Percentiles rank a stretch among this genome's conserved stretches.
phyloP scores from a whole-genome alignment of 2,329 filamentous ascomycete species.

The Nemania abortiva region DNA sequence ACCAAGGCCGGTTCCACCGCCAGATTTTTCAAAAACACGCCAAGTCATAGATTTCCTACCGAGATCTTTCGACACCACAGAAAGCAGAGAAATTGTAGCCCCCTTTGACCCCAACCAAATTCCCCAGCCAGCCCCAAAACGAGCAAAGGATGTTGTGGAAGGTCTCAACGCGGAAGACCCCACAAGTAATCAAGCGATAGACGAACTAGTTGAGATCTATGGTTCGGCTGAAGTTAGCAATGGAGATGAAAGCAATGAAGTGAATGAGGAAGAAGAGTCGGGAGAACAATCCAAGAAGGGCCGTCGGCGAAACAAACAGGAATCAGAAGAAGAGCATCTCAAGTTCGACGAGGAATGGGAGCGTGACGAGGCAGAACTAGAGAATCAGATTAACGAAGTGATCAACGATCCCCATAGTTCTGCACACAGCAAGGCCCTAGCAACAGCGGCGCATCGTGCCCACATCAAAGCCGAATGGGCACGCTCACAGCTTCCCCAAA shows the following conservation, averaged over 20 bases:
- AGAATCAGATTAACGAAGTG: conserved; percentile 77
- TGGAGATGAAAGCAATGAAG: conserved; percentile 50
- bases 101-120: conserved; percentile 50
- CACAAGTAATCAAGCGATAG: conserved; percentile 57
- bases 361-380: conserved; percentile 72
- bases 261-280: conserved; percentile 55
- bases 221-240: conserved; percentile 51
- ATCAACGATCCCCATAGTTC: conserved; percentile 70
- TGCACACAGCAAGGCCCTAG: conserved; percentile 68
- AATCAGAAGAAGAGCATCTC: conserved; percentile 56
- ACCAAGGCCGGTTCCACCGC: conserved; percentile 48
- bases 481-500: conserved; percentile 61
- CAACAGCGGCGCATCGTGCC: conserved; percentile 68
- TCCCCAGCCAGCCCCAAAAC: conserved; percentile 44
- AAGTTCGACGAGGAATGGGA: conserved; percentile 73
- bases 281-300: conserved; percentile 33
- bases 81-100: conserved; percentile 46
- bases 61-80: conserved; percentile 46
- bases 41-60: conserved; percentile 50
- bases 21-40: conserved; percentile 48
- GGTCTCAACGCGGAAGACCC: conserved; percentile 50
- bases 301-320: conserved; percentile 31
- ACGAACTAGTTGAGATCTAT: conserved; percentile 55
- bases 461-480: conserved; percentile 66
- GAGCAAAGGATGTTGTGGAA: conserved; percentile 46